These are phyloP conservation scores for Exophiala sideris DNA, from an alignment of 2,329 filamentous ascomycete genomes.

Conservation along the genomic window DNA sequence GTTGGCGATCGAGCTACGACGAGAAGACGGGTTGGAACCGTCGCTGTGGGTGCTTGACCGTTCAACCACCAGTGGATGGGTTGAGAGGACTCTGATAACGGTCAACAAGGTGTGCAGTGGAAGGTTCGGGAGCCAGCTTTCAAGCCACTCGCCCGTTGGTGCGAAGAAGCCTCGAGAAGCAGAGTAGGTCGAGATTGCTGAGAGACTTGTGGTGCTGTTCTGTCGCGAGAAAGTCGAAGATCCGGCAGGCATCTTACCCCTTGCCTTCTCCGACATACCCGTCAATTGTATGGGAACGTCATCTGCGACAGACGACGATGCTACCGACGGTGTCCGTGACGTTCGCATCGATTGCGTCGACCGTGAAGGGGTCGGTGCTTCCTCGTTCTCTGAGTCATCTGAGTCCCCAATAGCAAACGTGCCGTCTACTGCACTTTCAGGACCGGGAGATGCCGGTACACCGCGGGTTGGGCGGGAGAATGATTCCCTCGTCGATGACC, in stretches of 20 bases:
- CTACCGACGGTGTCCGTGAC: conserved; percentile 65
- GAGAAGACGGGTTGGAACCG: conserved; percentile 28
- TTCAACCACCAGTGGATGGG: conserved; percentile 39
- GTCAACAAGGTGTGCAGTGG: conserved; percentile 83
- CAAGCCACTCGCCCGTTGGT: conserved; percentile 79
- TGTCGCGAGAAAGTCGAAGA: conserved; percentile 80
- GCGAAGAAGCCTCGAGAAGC: conserved; percentile 62
- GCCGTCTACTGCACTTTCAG: conserved; percentile 52
- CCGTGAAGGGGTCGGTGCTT: conserved; percentile 57
- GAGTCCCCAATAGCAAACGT: conserved; percentile 86
- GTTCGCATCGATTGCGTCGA: conserved; percentile 54
- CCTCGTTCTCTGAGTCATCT: conserved; percentile 67
- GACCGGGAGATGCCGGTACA: conserved; percentile 6
- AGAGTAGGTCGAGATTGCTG: conserved; percentile 59
- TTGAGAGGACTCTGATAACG: conserved; percentile 62
- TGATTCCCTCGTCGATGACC: conserved; percentile 17
- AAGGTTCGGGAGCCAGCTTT: conserved; percentile 87
- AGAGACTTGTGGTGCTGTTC: conserved; percentile 81
- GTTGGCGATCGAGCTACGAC: conserved; percentile 30
- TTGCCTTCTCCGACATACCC: conserved; percentile 95
- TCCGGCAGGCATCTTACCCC: conserved; percentile 90
- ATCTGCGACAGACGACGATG: conserved; percentile 62
- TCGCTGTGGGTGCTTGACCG: conserved; percentile 25
- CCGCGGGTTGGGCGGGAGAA: conserved; percentile 11
- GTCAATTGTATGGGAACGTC: conserved; percentile 79